Evolutionary conservation across 306 rosid species (phyloP).

Genomic region (Trichosanthes truncata): DNA sequence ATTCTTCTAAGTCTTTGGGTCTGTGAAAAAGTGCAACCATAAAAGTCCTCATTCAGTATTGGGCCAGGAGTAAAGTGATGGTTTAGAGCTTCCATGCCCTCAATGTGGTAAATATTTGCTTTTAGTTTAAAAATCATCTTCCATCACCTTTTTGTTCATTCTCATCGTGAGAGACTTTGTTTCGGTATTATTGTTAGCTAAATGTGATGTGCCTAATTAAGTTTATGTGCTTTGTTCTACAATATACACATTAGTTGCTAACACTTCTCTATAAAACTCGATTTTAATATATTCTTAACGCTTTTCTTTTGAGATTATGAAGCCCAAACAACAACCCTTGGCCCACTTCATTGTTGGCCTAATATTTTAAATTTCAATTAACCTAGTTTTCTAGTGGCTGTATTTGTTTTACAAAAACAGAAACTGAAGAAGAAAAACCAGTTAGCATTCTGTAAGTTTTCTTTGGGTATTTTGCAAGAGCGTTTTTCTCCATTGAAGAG

Average conservation of each 20-base stretch:
- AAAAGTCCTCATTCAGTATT: conserved; percentile 37
- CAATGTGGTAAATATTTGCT: conserved; percentile 63
- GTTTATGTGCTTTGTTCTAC: not conserved
- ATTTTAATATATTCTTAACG: too few species aligned
- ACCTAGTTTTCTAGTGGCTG: too few species aligned
- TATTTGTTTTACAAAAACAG: too few species aligned
- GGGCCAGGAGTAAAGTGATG: conserved; percentile 35
- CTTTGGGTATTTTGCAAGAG: too few species aligned
- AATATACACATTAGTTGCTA: not conserved
- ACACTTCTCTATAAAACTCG: not conserved
- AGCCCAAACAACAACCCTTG: too few species aligned
- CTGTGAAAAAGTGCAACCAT: conserved; percentile 29
- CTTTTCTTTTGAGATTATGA: too few species aligned
- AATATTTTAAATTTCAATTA: too few species aligned
- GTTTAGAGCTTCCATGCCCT: conserved; percentile 43
- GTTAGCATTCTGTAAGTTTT: too few species aligned
- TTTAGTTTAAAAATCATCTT: not conserved
- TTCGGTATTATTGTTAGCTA: not conserved
- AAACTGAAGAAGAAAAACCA: too few species aligned
- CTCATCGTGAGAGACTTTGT: not conserved
- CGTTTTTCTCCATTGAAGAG: too few species aligned
- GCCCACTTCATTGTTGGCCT: too few species aligned
- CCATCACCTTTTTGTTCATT: not conserved
- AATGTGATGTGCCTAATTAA: too few species aligned
- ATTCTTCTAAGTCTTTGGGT: conserved; percentile 39